Evolutionary conservation across 2,329 filamentous ascomycete species (phyloP), one percentile per base, ranked within the genome.

Genomic region (Beauveria asiatica): DNA sequence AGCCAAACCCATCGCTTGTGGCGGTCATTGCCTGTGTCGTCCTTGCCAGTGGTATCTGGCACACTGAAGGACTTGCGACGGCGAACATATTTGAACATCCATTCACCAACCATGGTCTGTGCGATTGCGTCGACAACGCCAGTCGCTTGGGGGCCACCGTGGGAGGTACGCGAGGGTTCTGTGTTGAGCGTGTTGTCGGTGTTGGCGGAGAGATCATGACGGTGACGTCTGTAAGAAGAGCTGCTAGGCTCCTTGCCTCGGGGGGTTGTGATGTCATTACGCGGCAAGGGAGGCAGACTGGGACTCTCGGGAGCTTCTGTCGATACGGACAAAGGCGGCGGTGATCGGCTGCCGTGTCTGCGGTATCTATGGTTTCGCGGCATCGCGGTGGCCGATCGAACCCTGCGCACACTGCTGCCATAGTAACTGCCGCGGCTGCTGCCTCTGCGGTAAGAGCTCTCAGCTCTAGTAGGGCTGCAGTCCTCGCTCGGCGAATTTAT

Each of bases 1-100:
- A 99, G 83, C 94, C 94, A 99, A 2, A 99, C 94, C 94, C 94
- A 99, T 72, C 94, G 83, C 76, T 92, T 97, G 72, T 99, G 94
- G 33, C 94, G 88, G 65, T 88, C 86, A 64, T 84, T 86, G 73
- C 89, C 86, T 64, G 80, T 87, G 64, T 89, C 84, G 68, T 92
- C 86, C 64, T 84, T 84, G 41, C 82, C 81, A 62, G 80, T 84
- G 25, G 78, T 80, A 49, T 92, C 89, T 3, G 82, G 76, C 57
- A 93, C 85, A 21, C 91, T 91, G 70, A 99, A 97, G 0, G 93
- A 95, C 75, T 92, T 97, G 65, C 93, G 85, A 71, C 90, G 83
- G 56, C 90, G 83, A 39, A 93, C 88, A 68, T 95, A 94, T 73
- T 95, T 95, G 78, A 87, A 92, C 89, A 95, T 93, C 89, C 90